Conservation (phyloP, 1,139 yeast genomes). For the Debaryomyces sp. region DNA sequence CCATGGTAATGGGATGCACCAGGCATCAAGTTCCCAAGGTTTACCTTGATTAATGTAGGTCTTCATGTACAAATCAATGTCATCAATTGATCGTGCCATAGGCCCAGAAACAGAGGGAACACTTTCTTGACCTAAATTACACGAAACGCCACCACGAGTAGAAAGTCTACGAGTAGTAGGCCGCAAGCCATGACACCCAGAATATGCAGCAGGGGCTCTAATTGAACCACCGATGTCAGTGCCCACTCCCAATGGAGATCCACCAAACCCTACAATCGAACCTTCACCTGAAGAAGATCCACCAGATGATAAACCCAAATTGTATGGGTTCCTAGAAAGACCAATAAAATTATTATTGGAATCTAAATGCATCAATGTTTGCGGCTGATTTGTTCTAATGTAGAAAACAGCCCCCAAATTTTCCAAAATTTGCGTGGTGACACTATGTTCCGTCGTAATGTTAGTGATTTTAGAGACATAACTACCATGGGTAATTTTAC, state of each 20-base stretch:
- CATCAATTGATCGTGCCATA: constrained; percentile 60
- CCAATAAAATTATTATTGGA: constrained; percentile 46
- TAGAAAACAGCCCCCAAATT: constrained; percentile 69
- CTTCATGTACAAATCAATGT: constrained; percentile 63
- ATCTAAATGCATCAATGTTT: constrained; percentile 51
- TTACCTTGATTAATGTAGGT: constrained; percentile 59
- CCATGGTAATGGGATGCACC: constrained; percentile 64
- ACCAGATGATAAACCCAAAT: constrained; percentile 44
- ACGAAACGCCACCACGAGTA: constrained; percentile 50
- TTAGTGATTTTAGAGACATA: constrained; percentile 59
- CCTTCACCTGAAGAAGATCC: constrained; percentile 86
- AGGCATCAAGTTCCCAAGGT: constrained; percentile 70
- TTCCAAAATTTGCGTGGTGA: constrained; percentile 53
- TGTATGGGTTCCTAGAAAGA: constrained; percentile 40
- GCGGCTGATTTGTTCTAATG: constrained; percentile 50
- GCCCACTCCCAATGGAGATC: constrained; percentile 69
- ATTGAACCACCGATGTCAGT: constrained; percentile 82
- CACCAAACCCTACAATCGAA: constrained; percentile 64
- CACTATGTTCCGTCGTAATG: constrained; percentile 52
- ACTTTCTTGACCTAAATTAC: constrained; percentile 61
- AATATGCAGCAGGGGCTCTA: constrained; percentile 74
- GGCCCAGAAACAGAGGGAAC: constrained; percentile 68
- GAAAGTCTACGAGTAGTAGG: constrained; percentile 69
- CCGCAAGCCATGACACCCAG: constrained; percentile 68
- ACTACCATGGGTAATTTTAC: constrained; percentile 62